Conservation (phyloP, 2,329 filamentous ascomycete species). For the Fusarium tricinctum region DNA sequence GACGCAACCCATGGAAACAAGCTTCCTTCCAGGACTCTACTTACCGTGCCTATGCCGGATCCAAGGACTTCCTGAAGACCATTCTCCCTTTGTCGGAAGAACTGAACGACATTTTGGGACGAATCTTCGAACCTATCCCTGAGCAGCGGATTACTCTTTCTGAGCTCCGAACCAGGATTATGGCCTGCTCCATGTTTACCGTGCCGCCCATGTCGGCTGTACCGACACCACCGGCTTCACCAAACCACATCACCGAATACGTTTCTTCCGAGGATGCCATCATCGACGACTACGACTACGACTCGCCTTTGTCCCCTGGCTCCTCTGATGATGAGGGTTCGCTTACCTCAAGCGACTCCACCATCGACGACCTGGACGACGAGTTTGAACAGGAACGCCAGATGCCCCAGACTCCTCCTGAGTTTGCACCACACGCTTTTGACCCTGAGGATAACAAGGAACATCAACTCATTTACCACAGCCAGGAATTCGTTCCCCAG, state of each 20-base stretch:
- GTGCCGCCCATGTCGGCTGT: conserved; percentile 55
- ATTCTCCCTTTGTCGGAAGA: conserved; percentile 93
- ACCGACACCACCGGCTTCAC: conserved; percentile 59
- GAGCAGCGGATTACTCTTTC: conserved; percentile 83
- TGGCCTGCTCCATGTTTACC: conserved; percentile 82
- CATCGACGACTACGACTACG: conserved; percentile 60
- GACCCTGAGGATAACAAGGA: conserved; percentile 62
- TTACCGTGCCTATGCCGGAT: conserved; percentile 90
- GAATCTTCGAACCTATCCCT: conserved; percentile 90
- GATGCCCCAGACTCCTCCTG: conserved; percentile 55
- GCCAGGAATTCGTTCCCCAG: conserved; percentile 63
- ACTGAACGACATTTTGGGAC: conserved; percentile 86
- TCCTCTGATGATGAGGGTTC: conserved; percentile 70
- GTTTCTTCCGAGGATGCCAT: conserved; percentile 63
- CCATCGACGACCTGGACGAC: conserved; percentile 66
- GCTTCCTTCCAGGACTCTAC: conserved; percentile 94
- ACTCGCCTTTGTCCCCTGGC: conserved; percentile 65
- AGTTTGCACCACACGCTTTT: conserved; percentile 60
- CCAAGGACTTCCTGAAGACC: conserved; percentile 88
- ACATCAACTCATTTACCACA: conserved; percentile 56
- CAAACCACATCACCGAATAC: conserved; percentile 61
- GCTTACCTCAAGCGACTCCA: conserved; percentile 67
- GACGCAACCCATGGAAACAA: conserved; percentile 98
- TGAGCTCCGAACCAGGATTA: conserved; percentile 82
- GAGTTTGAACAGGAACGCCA: conserved; percentile 63